These are phyloP conservation scores for Aspergillus ibericus DNA, from an alignment of 2,329 filamentous ascomycete genomes.

Conservation along the genomic window DNA sequence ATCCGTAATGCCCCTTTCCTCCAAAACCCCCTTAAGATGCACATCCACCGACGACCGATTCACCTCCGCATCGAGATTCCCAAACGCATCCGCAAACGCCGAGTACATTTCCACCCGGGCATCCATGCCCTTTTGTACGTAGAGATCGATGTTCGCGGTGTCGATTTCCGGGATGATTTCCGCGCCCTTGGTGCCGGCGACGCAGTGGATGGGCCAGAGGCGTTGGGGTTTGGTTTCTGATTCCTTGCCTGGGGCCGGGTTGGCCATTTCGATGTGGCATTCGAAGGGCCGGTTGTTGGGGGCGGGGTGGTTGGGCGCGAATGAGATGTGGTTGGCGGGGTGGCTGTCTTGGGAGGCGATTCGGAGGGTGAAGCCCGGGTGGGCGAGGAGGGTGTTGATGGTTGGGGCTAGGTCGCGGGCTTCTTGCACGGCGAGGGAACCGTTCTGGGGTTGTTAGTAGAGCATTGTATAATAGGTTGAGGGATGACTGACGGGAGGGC, in stretches of 20 bases:
- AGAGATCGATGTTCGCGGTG: constrained; percentile 55
- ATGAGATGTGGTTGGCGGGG: constrained; percentile 79
- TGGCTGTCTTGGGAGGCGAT: constrained; percentile 94
- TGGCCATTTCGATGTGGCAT: constrained; percentile 61
- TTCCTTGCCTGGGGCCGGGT: constrained; percentile 51
- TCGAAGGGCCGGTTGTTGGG: constrained; percentile 67
- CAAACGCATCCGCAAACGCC: constrained; percentile 81
- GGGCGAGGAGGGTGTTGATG: constrained; percentile 72
- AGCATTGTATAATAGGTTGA: neutral
- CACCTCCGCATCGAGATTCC: constrained; percentile 40
- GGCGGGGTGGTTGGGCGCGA: constrained; percentile 72
- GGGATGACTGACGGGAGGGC: constrained; percentile 69
- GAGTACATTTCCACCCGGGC: constrained; percentile 86
- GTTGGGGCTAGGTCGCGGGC: constrained; percentile 68
- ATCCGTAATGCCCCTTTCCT: constrained; percentile 63
- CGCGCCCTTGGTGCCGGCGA: constrained; percentile 71
- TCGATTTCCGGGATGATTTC: constrained; percentile 73
- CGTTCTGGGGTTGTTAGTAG: constrained; percentile 57
- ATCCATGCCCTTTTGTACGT: constrained; percentile 78
- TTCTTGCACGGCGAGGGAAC: constrained; percentile 75
- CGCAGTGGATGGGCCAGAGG: constrained; percentile 90
- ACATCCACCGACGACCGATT: constrained; percentile 47
- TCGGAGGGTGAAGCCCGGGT: constrained; percentile 67
- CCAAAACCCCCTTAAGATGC: constrained; percentile 62
- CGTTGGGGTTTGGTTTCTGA: constrained; percentile 64